Evolutionary conservation across 2,329 filamentous ascomycete species (phyloP).

Genomic region (Colletotrichum spinosum): DNA sequence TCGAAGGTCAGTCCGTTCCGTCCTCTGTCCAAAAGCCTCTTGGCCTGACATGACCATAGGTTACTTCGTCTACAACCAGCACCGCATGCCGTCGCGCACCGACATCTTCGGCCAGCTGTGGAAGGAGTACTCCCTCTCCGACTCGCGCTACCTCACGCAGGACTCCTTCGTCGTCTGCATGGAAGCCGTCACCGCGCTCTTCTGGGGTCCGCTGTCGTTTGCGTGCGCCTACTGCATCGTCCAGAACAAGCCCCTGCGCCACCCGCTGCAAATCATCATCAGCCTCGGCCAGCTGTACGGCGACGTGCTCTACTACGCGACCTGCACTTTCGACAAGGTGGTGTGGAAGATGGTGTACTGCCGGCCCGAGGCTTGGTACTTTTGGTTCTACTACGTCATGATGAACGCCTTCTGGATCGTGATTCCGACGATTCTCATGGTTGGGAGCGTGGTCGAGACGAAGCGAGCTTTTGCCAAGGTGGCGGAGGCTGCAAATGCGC

Average conservation of each 20-base stretch:
- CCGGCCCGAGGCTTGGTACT: constrained; percentile 64
- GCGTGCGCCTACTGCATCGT: constrained; percentile 57
- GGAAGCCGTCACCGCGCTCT: constrained; percentile 64
- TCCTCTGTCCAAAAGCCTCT: too few relatives aligned
- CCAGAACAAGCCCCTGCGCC: constrained; percentile 56
- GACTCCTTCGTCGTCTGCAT: constrained; percentile 67
- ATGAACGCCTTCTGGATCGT: constrained; percentile 67
- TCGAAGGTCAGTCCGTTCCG: constrained; percentile 49
- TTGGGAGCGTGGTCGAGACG: constrained; percentile 43
- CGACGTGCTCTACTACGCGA: constrained; percentile 63
- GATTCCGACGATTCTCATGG: constrained; percentile 53
- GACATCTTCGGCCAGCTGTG: constrained; percentile 65
- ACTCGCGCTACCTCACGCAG: constrained; percentile 65
- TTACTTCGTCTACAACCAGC: constrained; percentile 60
- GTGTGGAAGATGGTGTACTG: constrained; percentile 56
- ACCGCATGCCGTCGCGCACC: constrained; percentile 51
- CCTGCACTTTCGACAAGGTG: constrained; percentile 55
- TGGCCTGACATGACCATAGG: constrained; percentile 45
- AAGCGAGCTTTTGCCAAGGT: constrained; percentile 44
- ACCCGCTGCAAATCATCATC: constrained; percentile 61
- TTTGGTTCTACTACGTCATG: constrained; percentile 64
- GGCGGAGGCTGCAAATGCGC: constrained; percentile 24
- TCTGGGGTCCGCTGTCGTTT: constrained; percentile 67
- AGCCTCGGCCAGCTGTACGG: constrained; percentile 64
- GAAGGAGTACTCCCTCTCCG: constrained; percentile 69